Conservation (phyloP, 805 yeast genomes). For the Myxozyma udenii region DNA sequence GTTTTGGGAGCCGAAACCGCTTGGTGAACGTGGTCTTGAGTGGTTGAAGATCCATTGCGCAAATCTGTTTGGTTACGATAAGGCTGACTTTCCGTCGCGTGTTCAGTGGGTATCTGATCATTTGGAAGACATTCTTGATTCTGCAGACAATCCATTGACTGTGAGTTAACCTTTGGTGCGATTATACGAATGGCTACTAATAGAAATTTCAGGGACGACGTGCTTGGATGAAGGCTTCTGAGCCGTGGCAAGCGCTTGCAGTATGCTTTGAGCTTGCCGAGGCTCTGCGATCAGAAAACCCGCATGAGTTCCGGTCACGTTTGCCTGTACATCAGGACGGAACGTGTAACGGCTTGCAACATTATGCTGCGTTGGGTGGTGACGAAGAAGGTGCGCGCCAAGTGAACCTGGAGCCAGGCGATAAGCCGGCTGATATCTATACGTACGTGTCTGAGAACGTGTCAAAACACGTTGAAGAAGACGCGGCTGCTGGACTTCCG, state of each 20-base stretch:
- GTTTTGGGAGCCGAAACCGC: slow-evolving; percentile 57
- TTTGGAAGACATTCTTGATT: slow-evolving; percentile 44
- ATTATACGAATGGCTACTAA: not conserved
- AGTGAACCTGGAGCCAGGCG: slow-evolving; percentile 56
- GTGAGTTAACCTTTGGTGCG: slow-evolving; percentile 1
- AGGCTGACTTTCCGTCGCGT: slow-evolving; percentile 52
- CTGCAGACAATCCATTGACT: slow-evolving; percentile 50
- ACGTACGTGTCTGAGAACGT: slow-evolving; percentile 55
- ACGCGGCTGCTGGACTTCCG: slow-evolving; percentile 36
- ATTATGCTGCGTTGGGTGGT: slow-evolving; percentile 70
- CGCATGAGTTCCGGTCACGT: slow-evolving; percentile 49
- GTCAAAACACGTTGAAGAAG: slow-evolving; percentile 47
- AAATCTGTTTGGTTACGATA: slow-evolving; percentile 56
- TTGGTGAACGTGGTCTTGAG: slow-evolving; percentile 52
- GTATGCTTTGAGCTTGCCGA: slow-evolving; percentile 53
- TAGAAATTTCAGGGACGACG: slow-evolving; percentile 34
- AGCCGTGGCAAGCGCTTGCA: slow-evolving; percentile 62
- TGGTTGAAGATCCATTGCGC: slow-evolving; percentile 66
- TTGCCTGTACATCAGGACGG: slow-evolving; percentile 66
- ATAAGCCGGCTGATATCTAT: slow-evolving; percentile 61
- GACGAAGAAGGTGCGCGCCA: slow-evolving; percentile 62
- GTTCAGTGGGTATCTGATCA: slow-evolving; percentile 49
- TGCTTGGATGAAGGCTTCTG: slow-evolving; percentile 60
- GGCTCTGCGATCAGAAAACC: slow-evolving; percentile 51
- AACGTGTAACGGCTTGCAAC: slow-evolving; percentile 66